Conservation (phyloP, 257 asterid species). For the Ocimum tenuiflorum region DNA sequence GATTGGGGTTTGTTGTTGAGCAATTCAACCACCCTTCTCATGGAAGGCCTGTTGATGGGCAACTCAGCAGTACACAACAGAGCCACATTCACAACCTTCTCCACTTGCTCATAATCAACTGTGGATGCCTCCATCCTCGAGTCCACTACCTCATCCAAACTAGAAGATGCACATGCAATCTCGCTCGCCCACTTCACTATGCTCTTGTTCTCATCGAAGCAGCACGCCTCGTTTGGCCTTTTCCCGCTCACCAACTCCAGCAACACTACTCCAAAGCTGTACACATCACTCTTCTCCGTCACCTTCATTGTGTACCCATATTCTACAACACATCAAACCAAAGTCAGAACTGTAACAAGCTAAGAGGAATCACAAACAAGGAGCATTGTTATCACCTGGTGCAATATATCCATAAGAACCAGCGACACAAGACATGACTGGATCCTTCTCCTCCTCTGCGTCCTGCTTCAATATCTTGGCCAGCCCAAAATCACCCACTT, state of each 20-base stretch:
- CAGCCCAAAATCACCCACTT: conserved; percentile 25
- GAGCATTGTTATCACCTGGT: conserved; percentile 6
- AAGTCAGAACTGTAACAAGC: background rate
- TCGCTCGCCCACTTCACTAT: conserved; percentile 63
- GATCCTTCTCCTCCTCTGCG: conserved; percentile 12
- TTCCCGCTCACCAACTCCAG: conserved; percentile 58
- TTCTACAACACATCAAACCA: conserved; percentile 28
- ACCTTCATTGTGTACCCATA: conserved; percentile 67
- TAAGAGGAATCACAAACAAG: background rate
- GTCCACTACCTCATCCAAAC: conserved; percentile 40
- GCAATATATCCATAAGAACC: conserved; percentile 26
- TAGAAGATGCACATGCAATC: conserved; percentile 24
- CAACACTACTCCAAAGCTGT: conserved; percentile 69
- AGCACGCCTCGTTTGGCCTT: conserved; percentile 48
- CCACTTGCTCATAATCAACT: conserved; percentile 36
- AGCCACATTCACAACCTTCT: conserved; percentile 48
- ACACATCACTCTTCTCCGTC: conserved; percentile 75
- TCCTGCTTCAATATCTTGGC: conserved; percentile 17
- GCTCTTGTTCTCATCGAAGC: conserved; percentile 47
- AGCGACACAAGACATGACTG: conserved; percentile 19
- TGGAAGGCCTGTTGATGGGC: conserved; percentile 66
- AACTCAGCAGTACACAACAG: conserved; percentile 48
- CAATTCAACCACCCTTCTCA: conserved; percentile 72
- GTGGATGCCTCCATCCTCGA: conserved; percentile 37
- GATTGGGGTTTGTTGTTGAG: conserved; percentile 18